Evolutionary conservation across 164 flowering plant genomes (phyloP).

Genomic region (Sextonia rubra): DNA sequence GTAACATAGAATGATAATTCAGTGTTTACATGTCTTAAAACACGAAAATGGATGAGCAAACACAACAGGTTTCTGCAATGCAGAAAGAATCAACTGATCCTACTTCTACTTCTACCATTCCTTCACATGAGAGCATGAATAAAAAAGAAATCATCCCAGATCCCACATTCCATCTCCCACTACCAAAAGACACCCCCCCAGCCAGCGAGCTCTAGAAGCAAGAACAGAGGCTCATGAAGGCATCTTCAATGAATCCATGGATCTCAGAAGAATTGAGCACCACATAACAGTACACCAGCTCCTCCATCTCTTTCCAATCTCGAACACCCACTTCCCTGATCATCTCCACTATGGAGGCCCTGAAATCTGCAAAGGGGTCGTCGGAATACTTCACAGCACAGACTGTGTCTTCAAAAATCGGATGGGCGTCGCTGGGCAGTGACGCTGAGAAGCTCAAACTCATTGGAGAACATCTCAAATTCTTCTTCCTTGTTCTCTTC

Average conservation of each 20-base stretch:
- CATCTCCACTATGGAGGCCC: conserved; percentile 50
- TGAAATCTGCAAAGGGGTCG: conserved; percentile 39
- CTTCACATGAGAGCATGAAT: neutral
- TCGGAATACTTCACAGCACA: conserved; percentile 45
- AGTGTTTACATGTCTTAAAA: too few relatives aligned
- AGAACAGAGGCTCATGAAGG: conserved; percentile 37
- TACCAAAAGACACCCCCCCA: neutral
- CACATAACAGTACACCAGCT: conserved; percentile 49
- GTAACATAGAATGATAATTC: too few relatives aligned
- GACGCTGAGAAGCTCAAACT: conserved; percentile 50
- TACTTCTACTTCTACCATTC: neutral
- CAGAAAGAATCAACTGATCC: neutral
- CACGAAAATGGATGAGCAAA: too few relatives aligned
- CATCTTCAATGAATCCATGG: conserved; percentile 36
- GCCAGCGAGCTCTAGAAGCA: neutral
- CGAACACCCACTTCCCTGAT: conserved; percentile 32
- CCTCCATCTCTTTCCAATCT: conserved; percentile 57
- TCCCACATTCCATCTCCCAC: neutral
- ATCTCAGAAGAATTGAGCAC: conserved; percentile 47
- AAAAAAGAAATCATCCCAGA: neutral
- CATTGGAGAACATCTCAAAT: conserved; percentile 1
- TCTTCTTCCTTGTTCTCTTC: conserved; percentile 16
- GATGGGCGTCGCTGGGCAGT: conserved; percentile 41
- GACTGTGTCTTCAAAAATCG: conserved; percentile 35
- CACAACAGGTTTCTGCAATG: neutral